Percentiles rank a stretch among this genome's conserved stretches.
Evolutionary conservation across 306 rosid species (phyloP).

Genomic region (Ziziphus jujuba): DNA sequence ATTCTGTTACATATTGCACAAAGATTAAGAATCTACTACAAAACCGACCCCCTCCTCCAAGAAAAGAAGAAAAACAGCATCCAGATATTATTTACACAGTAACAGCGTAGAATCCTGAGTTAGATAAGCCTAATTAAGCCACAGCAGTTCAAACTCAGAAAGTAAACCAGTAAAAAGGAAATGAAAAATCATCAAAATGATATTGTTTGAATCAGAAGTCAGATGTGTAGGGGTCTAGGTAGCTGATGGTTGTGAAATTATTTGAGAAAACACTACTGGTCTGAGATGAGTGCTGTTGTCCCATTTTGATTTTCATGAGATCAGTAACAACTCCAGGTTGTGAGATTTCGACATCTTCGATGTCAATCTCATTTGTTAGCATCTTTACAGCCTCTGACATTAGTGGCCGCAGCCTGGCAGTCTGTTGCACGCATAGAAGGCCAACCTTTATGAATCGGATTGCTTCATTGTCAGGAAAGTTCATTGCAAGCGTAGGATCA

Average conservation of each 20-base stretch:
- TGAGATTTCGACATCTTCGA: slow-evolving; percentile 44
- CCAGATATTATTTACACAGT: too few species aligned
- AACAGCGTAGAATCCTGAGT: too few species aligned
- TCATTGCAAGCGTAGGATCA: slow-evolving; percentile 51
- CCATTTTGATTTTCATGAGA: slow-evolving; percentile 63
- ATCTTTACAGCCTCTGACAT: slow-evolving; percentile 56
- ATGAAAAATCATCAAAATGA: neutral
- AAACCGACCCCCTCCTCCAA: too few species aligned
- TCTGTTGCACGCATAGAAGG: slow-evolving; percentile 82
- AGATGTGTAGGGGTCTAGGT: slow-evolving; percentile 20
- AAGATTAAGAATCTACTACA: too few species aligned
- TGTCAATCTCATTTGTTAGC: slow-evolving; percentile 35
- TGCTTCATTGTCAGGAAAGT: slow-evolving; percentile 49
- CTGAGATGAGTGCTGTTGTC: slow-evolving; percentile 27
- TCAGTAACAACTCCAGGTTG: slow-evolving; percentile 77
- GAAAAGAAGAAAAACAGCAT: too few species aligned
- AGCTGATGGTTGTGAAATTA: slow-evolving; percentile 28
- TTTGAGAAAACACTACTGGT: slow-evolving; percentile 28
- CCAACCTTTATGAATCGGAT: slow-evolving; percentile 68
- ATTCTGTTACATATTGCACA: too few species aligned
- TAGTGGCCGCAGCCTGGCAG: slow-evolving; percentile 54
- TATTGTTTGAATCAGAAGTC: slow-evolving; percentile 5
- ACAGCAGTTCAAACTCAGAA: neutral
- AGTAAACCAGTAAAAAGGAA: neutral
- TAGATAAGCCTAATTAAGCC: too few species aligned